phyloP scores from a whole-genome alignment of 495 filamentous ascomycete genomes.

The Penicillium soppii region DNA sequence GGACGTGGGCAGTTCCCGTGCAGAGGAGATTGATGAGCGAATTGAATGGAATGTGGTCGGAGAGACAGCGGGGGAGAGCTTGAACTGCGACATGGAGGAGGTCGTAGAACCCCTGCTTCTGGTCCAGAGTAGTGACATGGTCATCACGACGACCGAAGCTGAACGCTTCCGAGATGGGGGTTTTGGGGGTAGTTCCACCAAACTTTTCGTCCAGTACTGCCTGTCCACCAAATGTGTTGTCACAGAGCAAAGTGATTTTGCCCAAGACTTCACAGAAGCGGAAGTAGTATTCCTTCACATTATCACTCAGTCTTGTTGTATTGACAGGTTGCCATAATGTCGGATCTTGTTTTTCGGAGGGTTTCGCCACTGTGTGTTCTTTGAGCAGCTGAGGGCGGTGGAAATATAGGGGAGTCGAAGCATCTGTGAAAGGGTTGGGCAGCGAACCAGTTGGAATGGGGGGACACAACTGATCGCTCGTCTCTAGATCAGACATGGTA shows the following conservation, averaged over 20 bases:
- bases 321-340: conserved; percentile 67
- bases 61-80: conserved; percentile 88
- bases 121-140: conserved; percentile 67
- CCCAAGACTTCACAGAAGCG: conserved; percentile 93
- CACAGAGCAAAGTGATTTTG: conserved; percentile 92
- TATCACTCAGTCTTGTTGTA: conserved; percentile 67
- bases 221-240: conserved; percentile 95
- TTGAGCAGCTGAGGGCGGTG: conserved; percentile 40
- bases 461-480: conserved; percentile 71
- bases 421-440: conserved; percentile 43
- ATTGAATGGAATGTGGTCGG: conserved; percentile 87
- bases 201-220: conserved; percentile 95
- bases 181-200: conserved; percentile 79
- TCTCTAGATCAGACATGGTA: conserved; percentile 93
- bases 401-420: conserved; percentile 31
- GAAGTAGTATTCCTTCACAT: conserved; percentile 77
- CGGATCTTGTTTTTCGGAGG: conserved; percentile 34
- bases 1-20: conserved; percentile 94
- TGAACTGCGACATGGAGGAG: conserved; percentile 94
- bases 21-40: conserved; percentile 93
- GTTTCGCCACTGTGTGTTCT: conserved; percentile 33
- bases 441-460: conserved; percentile 68
- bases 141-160: conserved; percentile 84
- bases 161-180: conserved; percentile 91
- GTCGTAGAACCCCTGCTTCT: conserved; percentile 94